Evolutionary conservation across 305 asterid species (phyloP), one percentile per base, ranked within the genome.

Genomic region (Rubia balearica): DNA sequence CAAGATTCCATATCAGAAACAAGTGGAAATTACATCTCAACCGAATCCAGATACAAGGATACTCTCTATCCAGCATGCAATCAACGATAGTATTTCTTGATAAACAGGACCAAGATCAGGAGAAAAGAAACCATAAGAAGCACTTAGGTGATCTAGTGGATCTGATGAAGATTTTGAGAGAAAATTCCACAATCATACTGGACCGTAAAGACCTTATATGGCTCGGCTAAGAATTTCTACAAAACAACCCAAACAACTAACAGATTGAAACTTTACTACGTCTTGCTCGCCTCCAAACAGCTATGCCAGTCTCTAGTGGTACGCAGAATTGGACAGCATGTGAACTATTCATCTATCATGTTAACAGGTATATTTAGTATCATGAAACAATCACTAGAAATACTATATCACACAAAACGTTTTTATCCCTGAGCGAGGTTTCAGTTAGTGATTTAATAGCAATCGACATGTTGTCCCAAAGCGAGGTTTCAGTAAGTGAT

Each of bases 171-270:
- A 12, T 48, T 48, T 13, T 12, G 17, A 17, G 27, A 55, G 61
- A 55, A 55, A 21, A 0, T 9, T 1, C 24, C 17, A 17, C 27
- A 8, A n/a, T 57, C 38, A 21, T 2, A 19, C 21, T 8, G 42
- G 60, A 24, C 17, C 9, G 0, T 13, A 9, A 9, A 36, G 24
- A 13, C 21, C 53, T 6, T 19, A 6, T n/a, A 41, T 22, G 67
- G 73, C 57, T 24, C 27, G 42, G 67, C 45, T 33, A 57, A 70
- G 62, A 56, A 69, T 33, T 33, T 33, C 36, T 33, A 33, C 36
- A 33, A 48, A 4, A 48, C 55, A 48, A 16, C 16, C 19, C 55
- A 48, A 48, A 14, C 55, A 48, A 55, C 17, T 13, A 7, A 3
- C 45, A 61, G 45, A 46, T 27, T 30, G 36, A 22, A 40, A 59